Conservation (phyloP, 495 filamentous ascomycete species). For the Letharia columbiana region DNA sequence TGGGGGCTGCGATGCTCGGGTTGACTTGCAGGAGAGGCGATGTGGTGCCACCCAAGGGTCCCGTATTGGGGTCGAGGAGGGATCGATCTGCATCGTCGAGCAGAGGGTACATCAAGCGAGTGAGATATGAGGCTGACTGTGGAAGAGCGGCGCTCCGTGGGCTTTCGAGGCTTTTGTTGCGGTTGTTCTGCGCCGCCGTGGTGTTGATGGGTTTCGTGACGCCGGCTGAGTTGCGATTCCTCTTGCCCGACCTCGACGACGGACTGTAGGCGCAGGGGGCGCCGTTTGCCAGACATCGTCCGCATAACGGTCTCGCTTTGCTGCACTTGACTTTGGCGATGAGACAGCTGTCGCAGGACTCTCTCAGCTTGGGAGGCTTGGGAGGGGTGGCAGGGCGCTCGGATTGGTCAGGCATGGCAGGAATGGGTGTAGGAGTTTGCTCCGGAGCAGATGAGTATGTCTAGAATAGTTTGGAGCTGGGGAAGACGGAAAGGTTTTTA, state of each 20-base stretch:
- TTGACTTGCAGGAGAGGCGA: slow-evolving; percentile 12
- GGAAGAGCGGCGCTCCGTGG: slow-evolving; percentile 6
- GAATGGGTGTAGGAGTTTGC: neutral
- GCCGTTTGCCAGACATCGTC: slow-evolving; percentile 40
- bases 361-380: slow-evolving; percentile 37
- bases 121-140: slow-evolving; percentile 15
- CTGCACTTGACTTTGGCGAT: slow-evolving; percentile 49
- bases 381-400: slow-evolving; percentile 19
- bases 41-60: slow-evolving; percentile 13
- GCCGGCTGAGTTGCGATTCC: slow-evolving; percentile 22
- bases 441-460: neutral
- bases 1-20: neutral
- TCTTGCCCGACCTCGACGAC: slow-evolving; percentile 36
- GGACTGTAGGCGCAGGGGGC: slow-evolving; percentile 43
- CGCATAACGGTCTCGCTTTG: slow-evolving; percentile 41
- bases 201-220: slow-evolving; percentile 15
- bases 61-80: slow-evolving; percentile 12
- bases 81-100: slow-evolving; percentile 16
- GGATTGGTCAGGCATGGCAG: slow-evolving; percentile 16
- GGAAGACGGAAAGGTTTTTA: neutral
- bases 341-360: slow-evolving; percentile 48
- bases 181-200: slow-evolving; percentile 10
- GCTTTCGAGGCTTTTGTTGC: slow-evolving; percentile 10
- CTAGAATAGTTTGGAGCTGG: neutral
- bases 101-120: slow-evolving; percentile 16